Evolutionary conservation across 176 grass and related monocot genomes (phyloP).

Genomic region (Alloteropsis semialata): DNA sequence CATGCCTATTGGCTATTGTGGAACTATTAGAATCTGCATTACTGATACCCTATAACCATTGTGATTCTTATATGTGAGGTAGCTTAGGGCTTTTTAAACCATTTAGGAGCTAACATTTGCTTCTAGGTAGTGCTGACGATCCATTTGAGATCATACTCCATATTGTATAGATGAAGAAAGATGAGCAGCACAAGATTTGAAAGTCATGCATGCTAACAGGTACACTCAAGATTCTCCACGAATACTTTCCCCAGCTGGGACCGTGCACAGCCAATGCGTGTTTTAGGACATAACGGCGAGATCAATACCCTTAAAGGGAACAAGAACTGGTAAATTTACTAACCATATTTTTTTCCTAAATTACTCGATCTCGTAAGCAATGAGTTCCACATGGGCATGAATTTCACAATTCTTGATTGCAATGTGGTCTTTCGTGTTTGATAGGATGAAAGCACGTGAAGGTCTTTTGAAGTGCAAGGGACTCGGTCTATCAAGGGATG

Average conservation of each 20-base stretch:
- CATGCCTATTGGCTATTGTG: not conserved
- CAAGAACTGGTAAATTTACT: conserved; percentile 47
- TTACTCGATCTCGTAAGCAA: not conserved
- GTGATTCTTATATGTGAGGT: not conserved
- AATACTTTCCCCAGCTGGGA: conserved; percentile 79
- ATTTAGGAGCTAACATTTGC: conserved; percentile 1
- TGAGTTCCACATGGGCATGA: not conserved
- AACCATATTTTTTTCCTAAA: not conserved
- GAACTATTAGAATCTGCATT: not conserved
- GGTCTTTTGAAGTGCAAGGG: conserved; percentile 68
- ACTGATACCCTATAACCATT: not conserved
- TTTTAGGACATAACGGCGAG: conserved; percentile 67
- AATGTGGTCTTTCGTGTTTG: not conserved
- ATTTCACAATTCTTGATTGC: not conserved
- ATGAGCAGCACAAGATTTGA: conserved; percentile 1
- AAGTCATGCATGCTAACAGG: conserved; percentile 49
- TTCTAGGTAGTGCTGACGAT: not conserved
- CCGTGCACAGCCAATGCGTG: conserved; percentile 62
- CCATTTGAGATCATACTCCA: conserved; percentile 1
- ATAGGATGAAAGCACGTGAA: conserved; percentile 90
- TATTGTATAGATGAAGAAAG: not conserved
- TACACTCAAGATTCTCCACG: conserved; percentile 68
- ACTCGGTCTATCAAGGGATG: conserved; percentile 57
- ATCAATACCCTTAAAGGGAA: conserved; percentile 72
- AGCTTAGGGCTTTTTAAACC: not conserved